These are phyloP conservation scores for Aspergillus pseudonomiae DNA, from an alignment of 2,329 filamentous ascomycete species.

Conservation along the genomic window DNA sequence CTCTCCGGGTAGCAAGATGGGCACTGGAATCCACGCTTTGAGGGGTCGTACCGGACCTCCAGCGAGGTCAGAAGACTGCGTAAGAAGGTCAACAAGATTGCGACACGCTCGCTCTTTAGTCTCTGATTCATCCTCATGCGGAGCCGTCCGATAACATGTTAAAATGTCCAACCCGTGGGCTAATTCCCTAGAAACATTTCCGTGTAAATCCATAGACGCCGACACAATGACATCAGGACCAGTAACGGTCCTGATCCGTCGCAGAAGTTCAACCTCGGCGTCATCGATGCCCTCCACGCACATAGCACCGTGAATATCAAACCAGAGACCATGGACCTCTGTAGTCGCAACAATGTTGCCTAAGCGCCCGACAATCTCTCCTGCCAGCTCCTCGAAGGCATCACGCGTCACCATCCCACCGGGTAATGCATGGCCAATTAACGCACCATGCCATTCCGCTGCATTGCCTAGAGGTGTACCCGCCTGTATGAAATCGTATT, in stretches of 20 bases:
- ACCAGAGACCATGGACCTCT: conserved; percentile 55
- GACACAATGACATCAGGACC: conserved; percentile 54
- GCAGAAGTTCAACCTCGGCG: conserved; percentile 52
- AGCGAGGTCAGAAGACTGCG: conserved; percentile 1
- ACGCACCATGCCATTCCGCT: conserved; percentile 54
- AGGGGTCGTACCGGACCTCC: conserved; percentile 37
- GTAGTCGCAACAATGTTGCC: conserved; percentile 35
- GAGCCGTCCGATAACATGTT: conserved; percentile 58
- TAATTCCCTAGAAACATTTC: conserved; percentile 55
- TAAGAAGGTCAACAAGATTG: conserved; percentile 50
- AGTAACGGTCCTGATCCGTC: conserved; percentile 49
- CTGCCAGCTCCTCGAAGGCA: conserved; percentile 51
- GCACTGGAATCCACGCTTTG: conserved; percentile 58
- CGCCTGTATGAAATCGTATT: conserved; percentile 51
- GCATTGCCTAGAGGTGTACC: conserved; percentile 46
- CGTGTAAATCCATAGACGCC: conserved; percentile 60
- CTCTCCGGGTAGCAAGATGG: conserved; percentile 57
- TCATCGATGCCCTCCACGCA: conserved; percentile 56
- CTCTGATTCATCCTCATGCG: conserved; percentile 55
- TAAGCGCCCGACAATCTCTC: conserved; percentile 48
- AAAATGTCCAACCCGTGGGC: conserved; percentile 56
- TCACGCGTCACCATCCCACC: conserved; percentile 45
- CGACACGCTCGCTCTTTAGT: conserved; percentile 56
- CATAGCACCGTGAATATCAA: conserved; percentile 62
- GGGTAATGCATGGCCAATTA: conserved; percentile 54